Base-by-base conservation (phyloP, 352 stramenopile species). In the Pythium pyrilobum region DNA sequence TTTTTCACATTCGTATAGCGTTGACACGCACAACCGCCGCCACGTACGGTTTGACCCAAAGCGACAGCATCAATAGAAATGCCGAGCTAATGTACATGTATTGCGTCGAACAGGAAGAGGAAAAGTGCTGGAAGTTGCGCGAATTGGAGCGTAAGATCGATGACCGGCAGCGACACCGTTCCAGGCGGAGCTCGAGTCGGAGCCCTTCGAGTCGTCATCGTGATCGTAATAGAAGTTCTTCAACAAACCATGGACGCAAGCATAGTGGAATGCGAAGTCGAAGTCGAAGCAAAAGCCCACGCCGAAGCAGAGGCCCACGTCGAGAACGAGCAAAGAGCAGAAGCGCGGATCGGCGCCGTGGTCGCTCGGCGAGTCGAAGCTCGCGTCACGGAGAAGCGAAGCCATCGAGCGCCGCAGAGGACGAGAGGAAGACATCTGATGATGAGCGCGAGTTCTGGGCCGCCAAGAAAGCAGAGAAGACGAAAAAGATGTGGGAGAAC, bases 11-110 rank as follows among this genome's bases (percentile, higher is more conserved):
- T n/a, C n/a, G n/a, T n/a, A 8, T 2, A 86, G 77, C 51, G 77
- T 85, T 25, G 69, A 80, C 42, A 54, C 64, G 12, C 77, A 88
- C 57, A 88, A 88, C 40, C 74, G 69, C 31, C 77, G 74, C 1
- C 74, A 87, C 47, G 66, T 73, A 63, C 37, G 55, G 24, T 4
- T 21, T 37, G n/a, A n/a, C 33, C 13, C n/a, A 46, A 24, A n/a
- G n/a, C n/a, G n/a, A n/a, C n/a, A n/a, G n/a, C n/a, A n/a, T n/a
- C n/a, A n/a, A n/a, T n/a, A n/a, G n/a, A n/a, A n/a, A n/a, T n/a
- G n/a, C n/a, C 7, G 12, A 25, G 13, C 13, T 3, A 7, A 42
- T 25, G n/a, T 42, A 25, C 34, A 18, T 49, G 10, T 49, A 23
- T 49, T 4, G 24, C 23, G 42, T 36, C 8, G 8, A 11, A 16